Evolutionary conservation across 2,329 filamentous ascomycete species (phyloP).

Genomic region (Davidsoniella australis): DNA sequence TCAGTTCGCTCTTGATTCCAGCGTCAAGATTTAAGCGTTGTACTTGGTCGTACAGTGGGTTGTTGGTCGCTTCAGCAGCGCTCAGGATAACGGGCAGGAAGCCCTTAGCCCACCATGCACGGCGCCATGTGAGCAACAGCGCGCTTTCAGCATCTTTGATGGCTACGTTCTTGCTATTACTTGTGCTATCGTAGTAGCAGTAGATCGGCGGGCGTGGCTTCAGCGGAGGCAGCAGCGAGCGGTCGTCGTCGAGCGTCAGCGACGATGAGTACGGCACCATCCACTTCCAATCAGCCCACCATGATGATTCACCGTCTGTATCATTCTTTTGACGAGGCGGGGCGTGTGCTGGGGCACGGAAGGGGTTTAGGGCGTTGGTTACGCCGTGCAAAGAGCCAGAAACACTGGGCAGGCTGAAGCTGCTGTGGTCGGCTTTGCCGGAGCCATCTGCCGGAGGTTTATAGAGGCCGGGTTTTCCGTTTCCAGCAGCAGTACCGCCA

Average conservation of each 20-base stretch:
- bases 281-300: slow-evolving; percentile 86
- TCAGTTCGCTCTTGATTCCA: slow-evolving; percentile 49
- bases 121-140: slow-evolving; percentile 70
- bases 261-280: slow-evolving; percentile 67
- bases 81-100: slow-evolving; percentile 74
- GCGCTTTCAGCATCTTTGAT: slow-evolving; percentile 58
- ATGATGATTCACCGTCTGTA: slow-evolving; percentile 59
- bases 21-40: slow-evolving; percentile 44
- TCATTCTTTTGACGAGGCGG: slow-evolving; percentile 63
- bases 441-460: no score
- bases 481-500: no score
- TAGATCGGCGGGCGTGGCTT: slow-evolving; percentile 57
- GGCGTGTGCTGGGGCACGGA: slow-evolving; percentile 51
- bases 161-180: slow-evolving; percentile 41
- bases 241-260: slow-evolving; percentile 63
- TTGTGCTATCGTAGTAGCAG: slow-evolving; percentile 66
- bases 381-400: slow-evolving; percentile 24
- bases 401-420: slow-evolving; percentile 31
- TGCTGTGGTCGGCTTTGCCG: slow-evolving; percentile 23
- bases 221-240: slow-evolving; percentile 67
- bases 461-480: no score
- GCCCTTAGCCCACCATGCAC: slow-evolving; percentile 90
- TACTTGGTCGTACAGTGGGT: slow-evolving; percentile 59
- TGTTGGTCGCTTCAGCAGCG: slow-evolving; percentile 63
- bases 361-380: slow-evolving; percentile 43